Conservation (phyloP, 768 basidiomycete species). For the Termitomyces sp. region DNA sequence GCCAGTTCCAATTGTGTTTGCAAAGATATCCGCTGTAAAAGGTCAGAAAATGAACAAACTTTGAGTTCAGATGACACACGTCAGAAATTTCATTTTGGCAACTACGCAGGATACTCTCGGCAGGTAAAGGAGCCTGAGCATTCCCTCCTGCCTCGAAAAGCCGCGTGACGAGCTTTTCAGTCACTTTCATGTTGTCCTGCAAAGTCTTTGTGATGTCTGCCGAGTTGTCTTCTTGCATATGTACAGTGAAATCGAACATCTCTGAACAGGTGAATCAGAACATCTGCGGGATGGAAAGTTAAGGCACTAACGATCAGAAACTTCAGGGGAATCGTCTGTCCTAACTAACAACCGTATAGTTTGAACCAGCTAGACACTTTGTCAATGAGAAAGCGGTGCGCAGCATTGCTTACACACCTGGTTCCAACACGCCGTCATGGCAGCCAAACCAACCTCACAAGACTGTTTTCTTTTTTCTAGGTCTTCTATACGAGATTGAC, state of each 20-base stretch:
- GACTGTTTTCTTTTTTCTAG: slow-evolving; percentile 61
- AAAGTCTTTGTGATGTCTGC: slow-evolving; percentile 40
- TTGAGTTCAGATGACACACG: slow-evolving; percentile 33
- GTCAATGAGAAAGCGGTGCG: slow-evolving; percentile 1
- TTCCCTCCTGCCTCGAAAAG: slow-evolving; percentile 44
- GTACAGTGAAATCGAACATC: slow-evolving; percentile 41
- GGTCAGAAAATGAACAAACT: slow-evolving; percentile 6
- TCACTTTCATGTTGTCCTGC: slow-evolving; percentile 51
- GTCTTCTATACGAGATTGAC: slow-evolving; percentile 53
- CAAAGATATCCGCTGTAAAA: slow-evolving; percentile 47
- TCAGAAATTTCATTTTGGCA: slow-evolving; percentile 56
- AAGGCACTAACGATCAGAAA: slow-evolving; percentile 31
- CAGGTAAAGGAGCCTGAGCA: slow-evolving; percentile 25
- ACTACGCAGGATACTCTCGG: slow-evolving; percentile 36
- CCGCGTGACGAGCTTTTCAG: slow-evolving; percentile 52
- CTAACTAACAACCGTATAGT: slow-evolving; percentile 57
- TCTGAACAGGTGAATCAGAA: slow-evolving; percentile 23
- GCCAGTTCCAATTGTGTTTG: slow-evolving; percentile 53
- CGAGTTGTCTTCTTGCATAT: slow-evolving; percentile 30
- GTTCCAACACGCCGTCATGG: slow-evolving; percentile 76
- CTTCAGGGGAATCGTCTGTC: slow-evolving; percentile 42
- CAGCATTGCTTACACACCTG: slow-evolving; percentile 43
- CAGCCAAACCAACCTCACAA: slow-evolving; percentile 67
- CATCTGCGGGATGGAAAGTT: slow-evolving; percentile 1
- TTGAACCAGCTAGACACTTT: slow-evolving; percentile 48